Conservation (phyloP, 306 rosid species). For the Cucurbita argyrosperma region DNA sequence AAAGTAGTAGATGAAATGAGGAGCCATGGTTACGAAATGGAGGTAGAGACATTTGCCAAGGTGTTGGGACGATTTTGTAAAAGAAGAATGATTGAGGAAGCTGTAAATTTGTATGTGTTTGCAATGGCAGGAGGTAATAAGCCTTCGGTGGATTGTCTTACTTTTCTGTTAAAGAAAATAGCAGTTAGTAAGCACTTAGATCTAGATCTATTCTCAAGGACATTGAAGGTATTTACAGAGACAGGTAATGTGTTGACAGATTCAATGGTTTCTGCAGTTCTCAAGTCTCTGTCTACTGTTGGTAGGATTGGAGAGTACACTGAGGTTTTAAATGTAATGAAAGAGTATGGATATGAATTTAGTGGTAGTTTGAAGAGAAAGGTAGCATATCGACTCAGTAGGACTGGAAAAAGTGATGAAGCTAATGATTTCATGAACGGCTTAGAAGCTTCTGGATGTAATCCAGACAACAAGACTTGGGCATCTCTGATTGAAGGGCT, state of each 20-base stretch:
- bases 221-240: slow-evolving; percentile 29
- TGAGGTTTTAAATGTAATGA: slow-evolving; percentile 54
- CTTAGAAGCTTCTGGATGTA: slow-evolving; percentile 31
- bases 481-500: slow-evolving; percentile 41
- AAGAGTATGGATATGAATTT: slow-evolving; percentile 40
- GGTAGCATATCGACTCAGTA: slow-evolving; percentile 37
- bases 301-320: slow-evolving; percentile 37
- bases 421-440: slow-evolving; percentile 29
- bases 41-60: slow-evolving; percentile 38
- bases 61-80: slow-evolving; percentile 53
- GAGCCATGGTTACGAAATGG: slow-evolving; percentile 39
- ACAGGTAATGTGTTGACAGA: slow-evolving; percentile 37
- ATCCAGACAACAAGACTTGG: slow-evolving; percentile 33
- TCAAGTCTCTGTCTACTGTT: slow-evolving; percentile 45
- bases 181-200: slow-evolving; percentile 33
- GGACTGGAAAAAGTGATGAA: slow-evolving; percentile 37
- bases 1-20: slow-evolving; percentile 61
- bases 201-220: slow-evolving; percentile 36
- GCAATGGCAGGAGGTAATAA: slow-evolving; percentile 53
- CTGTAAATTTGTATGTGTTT: slow-evolving; percentile 62
- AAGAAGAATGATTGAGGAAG: slow-evolving; percentile 50
- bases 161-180: slow-evolving; percentile 45
- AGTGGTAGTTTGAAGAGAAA: slow-evolving; percentile 20
- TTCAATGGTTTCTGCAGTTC: slow-evolving; percentile 33
- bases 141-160: slow-evolving; percentile 33